phyloP scores from a whole-genome alignment of 2,329 filamentous ascomycete species.

The Lasiodiplodia sp. region DNA sequence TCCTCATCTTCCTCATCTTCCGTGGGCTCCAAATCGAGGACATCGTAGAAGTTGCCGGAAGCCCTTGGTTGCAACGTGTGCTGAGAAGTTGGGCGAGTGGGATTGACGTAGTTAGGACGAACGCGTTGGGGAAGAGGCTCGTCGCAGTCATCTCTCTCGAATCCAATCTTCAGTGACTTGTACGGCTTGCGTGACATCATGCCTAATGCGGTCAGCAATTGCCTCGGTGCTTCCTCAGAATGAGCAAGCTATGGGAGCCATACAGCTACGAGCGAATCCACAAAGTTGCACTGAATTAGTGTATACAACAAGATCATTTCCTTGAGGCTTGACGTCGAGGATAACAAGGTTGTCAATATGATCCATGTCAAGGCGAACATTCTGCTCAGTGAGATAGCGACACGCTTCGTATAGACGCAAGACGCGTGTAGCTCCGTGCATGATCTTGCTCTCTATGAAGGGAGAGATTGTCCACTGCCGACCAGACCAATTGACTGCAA shows the following conservation, averaged over 20 bases:
- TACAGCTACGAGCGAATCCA: slow-evolving; percentile 68
- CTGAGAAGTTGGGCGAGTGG: neutral
- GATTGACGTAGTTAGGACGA: neutral
- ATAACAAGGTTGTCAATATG: slow-evolving; percentile 83
- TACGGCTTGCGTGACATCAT: slow-evolving; percentile 75
- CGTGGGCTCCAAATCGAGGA: slow-evolving; percentile 40
- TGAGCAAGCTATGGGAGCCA: too few species aligned
- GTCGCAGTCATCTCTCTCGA: slow-evolving; percentile 75
- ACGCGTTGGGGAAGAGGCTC: neutral
- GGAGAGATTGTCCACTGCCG: slow-evolving; percentile 71
- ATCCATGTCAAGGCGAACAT: slow-evolving; percentile 75
- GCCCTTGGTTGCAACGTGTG: neutral
- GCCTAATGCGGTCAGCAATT: slow-evolving; percentile 56
- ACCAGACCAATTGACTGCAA: slow-evolving; percentile 73
- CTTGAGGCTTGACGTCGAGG: slow-evolving; percentile 66
- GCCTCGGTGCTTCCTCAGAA: neutral
- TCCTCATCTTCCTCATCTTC: slow-evolving; percentile 37
- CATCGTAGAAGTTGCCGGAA: slow-evolving; percentile 42
- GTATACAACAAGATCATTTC: slow-evolving; percentile 68
- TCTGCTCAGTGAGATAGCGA: slow-evolving; percentile 63
- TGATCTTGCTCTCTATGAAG: slow-evolving; percentile 67
- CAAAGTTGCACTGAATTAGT: slow-evolving; percentile 81
- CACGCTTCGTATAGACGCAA: slow-evolving; percentile 1
- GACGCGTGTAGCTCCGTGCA: slow-evolving; percentile 76
- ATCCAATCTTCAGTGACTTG: slow-evolving; percentile 74